Evolutionary conservation across 2,329 filamentous ascomycete genomes (phyloP).

Genomic region (Trichoderma harzianum): DNA sequence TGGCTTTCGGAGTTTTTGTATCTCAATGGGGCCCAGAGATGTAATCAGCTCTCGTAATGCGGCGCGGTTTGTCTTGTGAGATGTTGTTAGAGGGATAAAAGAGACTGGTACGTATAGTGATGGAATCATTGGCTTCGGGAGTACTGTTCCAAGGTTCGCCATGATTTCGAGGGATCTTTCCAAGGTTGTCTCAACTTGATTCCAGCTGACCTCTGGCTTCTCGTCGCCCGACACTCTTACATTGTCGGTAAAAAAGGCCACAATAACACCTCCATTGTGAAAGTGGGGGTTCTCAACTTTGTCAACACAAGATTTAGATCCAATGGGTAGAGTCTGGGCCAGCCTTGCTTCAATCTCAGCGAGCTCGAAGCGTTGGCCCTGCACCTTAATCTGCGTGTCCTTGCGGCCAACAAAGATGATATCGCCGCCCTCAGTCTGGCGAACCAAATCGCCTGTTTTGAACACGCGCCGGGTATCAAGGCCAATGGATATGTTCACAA

Average conservation of each 20-base stretch:
- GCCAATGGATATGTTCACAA: background rate
- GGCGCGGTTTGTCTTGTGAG: background rate
- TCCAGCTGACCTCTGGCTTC: background rate
- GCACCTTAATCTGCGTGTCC: slow-evolving; percentile 36
- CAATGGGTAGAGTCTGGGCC: background rate
- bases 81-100: background rate
- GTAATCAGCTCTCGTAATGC: background rate
- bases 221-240: background rate
- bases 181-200: background rate
- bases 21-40: background rate
- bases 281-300: background rate
- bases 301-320: background rate
- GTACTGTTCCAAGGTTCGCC: background rate
- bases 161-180: background rate
- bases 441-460: slow-evolving; percentile 25
- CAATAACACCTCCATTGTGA: background rate
- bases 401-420: slow-evolving; percentile 26
- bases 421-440: slow-evolving; percentile 30
- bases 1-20: background rate
- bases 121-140: background rate
- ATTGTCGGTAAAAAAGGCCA: background rate
- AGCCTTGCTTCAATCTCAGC: slow-evolving; percentile 19
- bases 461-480: slow-evolving; percentile 12
- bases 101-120: background rate
- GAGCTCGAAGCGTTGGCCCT: slow-evolving; percentile 52